A percentile compares a stretch with the other conserved stretches of the same genome.
Evolutionary conservation across 2,329 filamentous ascomycete genomes (phyloP).

Genomic region (Chrysoporthe cubensis): DNA sequence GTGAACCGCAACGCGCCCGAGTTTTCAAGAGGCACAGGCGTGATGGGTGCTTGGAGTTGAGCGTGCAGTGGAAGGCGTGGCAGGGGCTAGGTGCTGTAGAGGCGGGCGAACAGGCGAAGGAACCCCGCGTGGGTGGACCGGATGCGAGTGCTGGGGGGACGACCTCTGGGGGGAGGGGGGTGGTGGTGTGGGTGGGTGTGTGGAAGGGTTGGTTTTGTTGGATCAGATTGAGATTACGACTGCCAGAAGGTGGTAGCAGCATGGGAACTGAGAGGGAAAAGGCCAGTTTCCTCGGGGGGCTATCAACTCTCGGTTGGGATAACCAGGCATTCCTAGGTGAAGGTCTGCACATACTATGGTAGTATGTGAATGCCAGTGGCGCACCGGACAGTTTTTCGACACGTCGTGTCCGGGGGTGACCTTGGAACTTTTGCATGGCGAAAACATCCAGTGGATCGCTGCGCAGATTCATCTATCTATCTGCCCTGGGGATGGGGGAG

Average conservation of each 20-base stretch:
- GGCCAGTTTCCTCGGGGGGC: not conserved
- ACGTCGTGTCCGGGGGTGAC: not conserved
- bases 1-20: conserved; percentile 25
- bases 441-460: not conserved
- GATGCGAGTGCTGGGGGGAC: not conserved
- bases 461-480: not conserved
- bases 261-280: not conserved
- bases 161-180: not conserved
- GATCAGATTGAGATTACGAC: not conserved
- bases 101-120: conserved; percentile 5
- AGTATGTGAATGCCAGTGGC: conserved; percentile 10
- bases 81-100: conserved; percentile 5
- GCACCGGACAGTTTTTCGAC: not conserved
- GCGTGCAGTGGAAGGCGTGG: conserved; percentile 5
- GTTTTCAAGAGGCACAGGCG: conserved; percentile 25
- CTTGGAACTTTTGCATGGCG: not conserved
- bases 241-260: not conserved
- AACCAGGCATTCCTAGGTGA: not conserved
- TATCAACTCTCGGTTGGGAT: not conserved
- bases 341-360: not conserved
- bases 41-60: conserved; percentile 20
- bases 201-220: not conserved
- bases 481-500: too few relatives aligned
- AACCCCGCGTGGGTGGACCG: conserved; percentile 13
- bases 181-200: not conserved